Evolutionary conservation across 1,284 basidiomycete genomes (phyloP).

Genomic region (Puccinia hordei): DNA sequence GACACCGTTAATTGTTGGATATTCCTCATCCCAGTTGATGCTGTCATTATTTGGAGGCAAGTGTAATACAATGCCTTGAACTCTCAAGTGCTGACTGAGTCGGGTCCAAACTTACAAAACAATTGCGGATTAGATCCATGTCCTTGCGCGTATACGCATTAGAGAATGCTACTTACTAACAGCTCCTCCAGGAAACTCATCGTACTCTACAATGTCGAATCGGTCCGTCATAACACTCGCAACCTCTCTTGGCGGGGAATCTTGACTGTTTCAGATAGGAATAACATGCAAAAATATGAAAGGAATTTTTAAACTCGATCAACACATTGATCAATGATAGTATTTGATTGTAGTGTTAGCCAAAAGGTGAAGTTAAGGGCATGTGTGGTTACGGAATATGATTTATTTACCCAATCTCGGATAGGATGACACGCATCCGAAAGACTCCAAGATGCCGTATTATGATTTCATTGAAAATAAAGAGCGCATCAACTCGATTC

Average conservation of each 20-base stretch:
- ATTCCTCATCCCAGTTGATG: conserved; percentile 14
- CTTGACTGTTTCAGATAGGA: background rate
- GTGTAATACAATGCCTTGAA: background rate
- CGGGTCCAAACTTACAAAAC: conserved; percentile 6
- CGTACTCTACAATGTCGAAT: background rate
- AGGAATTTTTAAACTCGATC: background rate
- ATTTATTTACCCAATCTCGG: conserved; percentile 1
- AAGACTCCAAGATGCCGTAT: background rate
- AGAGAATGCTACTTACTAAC: background rate
- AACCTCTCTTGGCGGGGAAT: background rate
- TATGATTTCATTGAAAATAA: conserved; percentile 2
- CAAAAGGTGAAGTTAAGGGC: background rate
- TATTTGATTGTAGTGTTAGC: no score
- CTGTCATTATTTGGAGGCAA: background rate
- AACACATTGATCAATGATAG: background rate
- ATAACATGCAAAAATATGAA: background rate
- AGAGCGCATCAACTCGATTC: background rate
- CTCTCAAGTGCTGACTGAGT: background rate
- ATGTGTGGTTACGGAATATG: background rate
- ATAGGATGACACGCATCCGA: background rate
- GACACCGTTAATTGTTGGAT: conserved; percentile 6
- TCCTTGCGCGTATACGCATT: background rate
- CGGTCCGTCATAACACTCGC: background rate
- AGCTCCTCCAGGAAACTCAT: background rate
- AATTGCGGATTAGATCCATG: background rate